phyloP scores from a whole-genome alignment of 2,329 filamentous ascomycete genomes.

The Stachybotrys echinatus region DNA sequence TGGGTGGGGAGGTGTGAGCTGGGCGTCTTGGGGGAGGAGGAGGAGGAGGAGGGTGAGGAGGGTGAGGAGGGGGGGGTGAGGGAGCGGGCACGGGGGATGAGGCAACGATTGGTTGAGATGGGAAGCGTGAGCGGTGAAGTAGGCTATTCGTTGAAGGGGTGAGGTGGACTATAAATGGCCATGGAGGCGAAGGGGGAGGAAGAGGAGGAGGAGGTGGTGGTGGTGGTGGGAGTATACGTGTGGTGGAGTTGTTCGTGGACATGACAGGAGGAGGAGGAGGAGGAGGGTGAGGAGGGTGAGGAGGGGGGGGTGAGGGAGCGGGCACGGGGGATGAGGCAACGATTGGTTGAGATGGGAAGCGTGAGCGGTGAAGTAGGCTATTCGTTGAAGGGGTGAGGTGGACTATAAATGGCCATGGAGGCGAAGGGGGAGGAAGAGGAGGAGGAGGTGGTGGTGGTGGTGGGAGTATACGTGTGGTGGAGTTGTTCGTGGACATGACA shows the following conservation, averaged over 20 bases:
- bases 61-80: conserved; percentile 23
- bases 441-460: too few relatives aligned
- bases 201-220: too few relatives aligned
- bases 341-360: conserved; percentile 56
- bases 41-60: conserved; percentile 26
- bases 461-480: too few relatives aligned
- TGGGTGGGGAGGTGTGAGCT: conserved; percentile 62
- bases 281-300: too few relatives aligned
- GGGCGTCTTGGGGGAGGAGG: conserved; percentile 32
- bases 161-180: too few relatives aligned
- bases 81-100: conserved; percentile 57
- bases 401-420: too few relatives aligned
- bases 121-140: conserved; percentile 56
- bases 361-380: conserved; percentile 59
- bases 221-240: too few relatives aligned
- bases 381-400: conserved; percentile 49
- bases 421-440: too few relatives aligned
- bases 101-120: conserved; percentile 55
- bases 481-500: too few relatives aligned
- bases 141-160: conserved; percentile 57
- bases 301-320: conserved; percentile 24
- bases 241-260: too few relatives aligned
- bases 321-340: conserved; percentile 59
- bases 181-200: too few relatives aligned
- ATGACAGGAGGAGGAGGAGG: conserved; percentile 29